Base-by-base conservation (phyloP, 192 early-diverging fungal species). In the Backusella psychrophila region DNA sequence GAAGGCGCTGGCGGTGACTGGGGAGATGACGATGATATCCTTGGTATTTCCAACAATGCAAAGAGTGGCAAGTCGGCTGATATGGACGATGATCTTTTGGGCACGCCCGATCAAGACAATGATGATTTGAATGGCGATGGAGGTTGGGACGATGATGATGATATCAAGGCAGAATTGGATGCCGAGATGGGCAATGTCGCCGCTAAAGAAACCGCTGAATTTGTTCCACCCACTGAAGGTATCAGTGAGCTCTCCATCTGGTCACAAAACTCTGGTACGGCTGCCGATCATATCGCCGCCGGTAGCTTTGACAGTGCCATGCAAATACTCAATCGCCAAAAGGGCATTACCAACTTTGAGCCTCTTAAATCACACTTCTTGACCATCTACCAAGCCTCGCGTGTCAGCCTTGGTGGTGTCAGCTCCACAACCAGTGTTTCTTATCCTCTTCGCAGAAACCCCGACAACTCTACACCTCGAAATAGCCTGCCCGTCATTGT, bases 281-380 rank as follows among this genome's bases (percentile, higher is more conserved):
- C 96, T 15, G 94, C 90, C 0, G 97, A 99, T 82, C 96, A 98
- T 78, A 90, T 97, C 79, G 96, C 96, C 0, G 97, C 97, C 14
- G 98, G 98, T 52, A 91, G 93, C 29, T 98, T 97, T 81, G 97
- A 97, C 75, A 91, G 89, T 35, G 98, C 97, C 1, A 98, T 99
- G 95, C 90, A 94, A 89, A 81, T 97, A 46, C 86, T 99, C 49
- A 96, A 95, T 80, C 88, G 93, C 33, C 96, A 98, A 87, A 90
- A 90, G n/a, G 98, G 98, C 34, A 90, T 92, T 75, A 89, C 92
- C 33, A 95, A 96, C 83, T 99, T 99, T 90, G 93, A 88, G 49
- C 94, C 95, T 11, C 87, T 99, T 38, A 97, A 96, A 86, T 87
- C 93, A 6, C 85, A 89, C 41, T 98, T 99, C 83, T 77, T 98